Evolutionary conservation across 345 rosid genomes (phyloP), one percentile per base, ranked within the genome.

Genomic region (Pugionium cornutum): DNA sequence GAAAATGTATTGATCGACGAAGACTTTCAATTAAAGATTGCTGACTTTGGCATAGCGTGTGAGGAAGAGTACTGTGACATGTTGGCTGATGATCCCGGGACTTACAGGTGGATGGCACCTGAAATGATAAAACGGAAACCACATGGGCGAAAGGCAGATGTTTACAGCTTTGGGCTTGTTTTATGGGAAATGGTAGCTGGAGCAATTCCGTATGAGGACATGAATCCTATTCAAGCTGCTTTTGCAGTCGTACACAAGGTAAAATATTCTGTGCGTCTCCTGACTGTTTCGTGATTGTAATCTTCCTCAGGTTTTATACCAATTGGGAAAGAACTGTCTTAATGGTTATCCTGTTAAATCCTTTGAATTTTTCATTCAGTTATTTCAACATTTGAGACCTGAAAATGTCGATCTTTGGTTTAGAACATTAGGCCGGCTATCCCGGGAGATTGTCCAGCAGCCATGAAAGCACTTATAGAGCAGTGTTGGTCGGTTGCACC

Each of bases 81-180:
- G 42, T 64, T 87, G 76, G 91, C 89, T 27, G 99, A 95, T 76
- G 99, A 95, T 61, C 99, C 96, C 1, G 99, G 99, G 34, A 95
- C 99, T 11, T 95, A 86, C 40, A 84, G 99, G 43, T 95, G 99
- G 99, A 95, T 95, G 99, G 99, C 99, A 62, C 99, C 99, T 48
- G 99, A 95, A 77, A 95, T 95, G 99, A 95, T 95, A 7, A 95
- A 89, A 69, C 80, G 81, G 62, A 91, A 89, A 80, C 67, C 96
- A 9, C 84, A 89, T 52, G 95, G 97, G 28, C 78, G 81, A 65
- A 89, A 80, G 79, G 99, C 87, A 3, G 99, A 95, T 62, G 96
- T 89, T 4, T 95, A 95, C 69, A 86, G 99, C 64, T 95, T 91
- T 68, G 97, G 97, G 58, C 95, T 95, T 4, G 87, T 95, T 49